Conservation (phyloP, 306 rosid species). For the Medicago arabica region DNA sequence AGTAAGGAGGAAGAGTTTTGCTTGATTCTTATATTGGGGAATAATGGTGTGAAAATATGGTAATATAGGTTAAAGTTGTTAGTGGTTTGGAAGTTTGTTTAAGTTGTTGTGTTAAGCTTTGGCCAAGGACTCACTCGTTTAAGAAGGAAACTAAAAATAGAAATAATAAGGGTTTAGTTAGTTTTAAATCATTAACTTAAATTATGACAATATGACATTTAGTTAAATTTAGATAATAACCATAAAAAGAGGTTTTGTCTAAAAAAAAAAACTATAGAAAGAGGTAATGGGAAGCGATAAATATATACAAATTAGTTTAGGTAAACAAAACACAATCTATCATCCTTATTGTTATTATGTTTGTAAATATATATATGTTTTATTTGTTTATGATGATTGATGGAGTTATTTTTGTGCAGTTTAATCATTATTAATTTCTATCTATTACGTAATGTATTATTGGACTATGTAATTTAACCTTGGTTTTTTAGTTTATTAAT, state of each 20-base stretch:
- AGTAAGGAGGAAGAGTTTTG: background rate
- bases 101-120: slow-evolving; percentile 12
- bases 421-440: no score
- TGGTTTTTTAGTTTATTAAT: no score
- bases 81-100: background rate
- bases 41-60: background rate
- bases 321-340: background rate
- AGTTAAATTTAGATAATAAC: slow-evolving; percentile 2
- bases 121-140: background rate
- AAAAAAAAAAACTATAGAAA: no score
- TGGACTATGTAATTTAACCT: background rate
- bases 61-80: slow-evolving; percentile 33
- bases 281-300: background rate
- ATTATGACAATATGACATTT: background rate
- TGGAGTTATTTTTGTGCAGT: background rate
- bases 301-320: background rate
- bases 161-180: background rate
- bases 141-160: slow-evolving; percentile 15
- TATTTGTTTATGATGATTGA: background rate
- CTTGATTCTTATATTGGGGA: background rate
- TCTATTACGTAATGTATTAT: no score
- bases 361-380: background rate
- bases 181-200: background rate
- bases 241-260: accelerated
- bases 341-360: background rate